Evolutionary conservation across 1,284 basidiomycete genomes (phyloP).

Genomic region (Marasmius tenuissimus): DNA sequence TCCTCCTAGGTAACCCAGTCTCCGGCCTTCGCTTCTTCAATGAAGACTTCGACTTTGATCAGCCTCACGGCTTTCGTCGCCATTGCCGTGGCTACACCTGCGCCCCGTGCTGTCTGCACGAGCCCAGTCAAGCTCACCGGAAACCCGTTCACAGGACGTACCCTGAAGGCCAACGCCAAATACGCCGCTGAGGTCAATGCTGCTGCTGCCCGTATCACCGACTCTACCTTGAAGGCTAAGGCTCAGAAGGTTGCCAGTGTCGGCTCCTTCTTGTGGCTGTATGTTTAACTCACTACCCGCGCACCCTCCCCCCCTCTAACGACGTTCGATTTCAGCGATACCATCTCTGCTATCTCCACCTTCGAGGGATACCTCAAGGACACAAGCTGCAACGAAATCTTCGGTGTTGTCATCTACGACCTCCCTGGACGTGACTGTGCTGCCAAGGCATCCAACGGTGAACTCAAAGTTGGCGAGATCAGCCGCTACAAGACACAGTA

Average conservation of each 20-base stretch:
- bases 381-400: constrained; percentile 3
- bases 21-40: background rate
- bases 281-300: constrained; percentile 33
- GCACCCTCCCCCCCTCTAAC: constrained; percentile 5
- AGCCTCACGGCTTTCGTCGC: background rate
- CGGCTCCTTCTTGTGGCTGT: constrained; percentile 42
- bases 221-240: constrained; percentile 31
- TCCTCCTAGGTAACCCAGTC: background rate
- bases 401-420: constrained; percentile 39
- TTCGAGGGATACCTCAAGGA: constrained; percentile 8
- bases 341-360: constrained; percentile 6
- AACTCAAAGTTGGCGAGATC: constrained; percentile 38
- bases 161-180: background rate
- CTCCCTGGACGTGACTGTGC: constrained; percentile 43
- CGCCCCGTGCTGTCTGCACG: background rate
- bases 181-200: background rate
- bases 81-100: background rate
- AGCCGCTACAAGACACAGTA: constrained; percentile 37
- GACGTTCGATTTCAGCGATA: constrained; percentile 1
- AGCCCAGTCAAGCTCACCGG: background rate
- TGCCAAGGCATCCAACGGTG: constrained; percentile 44
- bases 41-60: background rate
- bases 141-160: constrained; percentile 1
- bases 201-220: constrained; percentile 9
- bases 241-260: constrained; percentile 37